phyloP scores from a whole-genome alignment of 2,329 filamentous ascomycete species.

The Coleophoma cylindrospora region DNA sequence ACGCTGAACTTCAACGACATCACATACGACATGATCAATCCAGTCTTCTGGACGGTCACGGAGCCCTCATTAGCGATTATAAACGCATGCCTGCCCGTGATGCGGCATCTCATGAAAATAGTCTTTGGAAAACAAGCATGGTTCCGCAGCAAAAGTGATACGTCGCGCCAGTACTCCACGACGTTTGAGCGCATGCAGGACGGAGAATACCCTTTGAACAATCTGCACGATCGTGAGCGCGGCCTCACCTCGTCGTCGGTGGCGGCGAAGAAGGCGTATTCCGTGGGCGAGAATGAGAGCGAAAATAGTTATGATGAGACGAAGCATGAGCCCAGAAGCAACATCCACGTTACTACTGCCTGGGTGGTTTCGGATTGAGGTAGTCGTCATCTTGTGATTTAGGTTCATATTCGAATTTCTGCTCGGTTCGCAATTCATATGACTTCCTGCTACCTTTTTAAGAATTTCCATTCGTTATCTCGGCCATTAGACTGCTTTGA shows the following conservation, averaged over 20 bases:
- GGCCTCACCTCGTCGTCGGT: background rate
- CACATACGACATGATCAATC: conserved; percentile 16
- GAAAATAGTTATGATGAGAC: no score
- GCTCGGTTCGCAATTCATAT: no score
- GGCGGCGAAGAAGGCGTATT: no score
- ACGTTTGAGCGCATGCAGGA: background rate
- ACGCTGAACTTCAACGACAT: conserved; percentile 22
- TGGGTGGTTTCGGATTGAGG: no score
- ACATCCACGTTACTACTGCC: no score
- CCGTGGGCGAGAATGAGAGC: no score
- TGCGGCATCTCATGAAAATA: background rate
- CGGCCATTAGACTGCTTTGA: no score
- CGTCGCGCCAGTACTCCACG: background rate
- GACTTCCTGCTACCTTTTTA: no score
- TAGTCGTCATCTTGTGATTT: no score
- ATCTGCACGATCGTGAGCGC: background rate
- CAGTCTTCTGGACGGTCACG: conserved; percentile 16
- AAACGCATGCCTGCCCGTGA: conserved; percentile 1
- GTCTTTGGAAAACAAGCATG: background rate
- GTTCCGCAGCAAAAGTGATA: background rate
- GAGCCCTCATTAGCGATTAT: conserved; percentile 2
- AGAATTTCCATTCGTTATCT: no score
- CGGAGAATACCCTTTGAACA: background rate
- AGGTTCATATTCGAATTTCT: no score
- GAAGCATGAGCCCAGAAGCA: no score